These are phyloP conservation scores for Cladorrhinum sp. DNA, from an alignment of 2,329 filamentous ascomycete genomes.

Conservation along the genomic window DNA sequence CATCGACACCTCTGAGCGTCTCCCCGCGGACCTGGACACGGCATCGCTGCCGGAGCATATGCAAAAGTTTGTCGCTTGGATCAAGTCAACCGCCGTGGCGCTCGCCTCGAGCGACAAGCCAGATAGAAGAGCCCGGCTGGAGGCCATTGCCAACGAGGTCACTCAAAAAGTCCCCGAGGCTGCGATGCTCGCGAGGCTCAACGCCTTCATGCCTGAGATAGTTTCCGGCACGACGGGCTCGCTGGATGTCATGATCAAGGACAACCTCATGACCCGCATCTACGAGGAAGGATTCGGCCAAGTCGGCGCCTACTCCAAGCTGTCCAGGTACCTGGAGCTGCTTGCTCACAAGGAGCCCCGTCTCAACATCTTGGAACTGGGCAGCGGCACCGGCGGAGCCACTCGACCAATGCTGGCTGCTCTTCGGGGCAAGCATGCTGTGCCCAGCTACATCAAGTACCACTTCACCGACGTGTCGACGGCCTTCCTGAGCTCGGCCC, in stretches of 20 bases:
- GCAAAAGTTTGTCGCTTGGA: too few species aligned
- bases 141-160: too few species aligned
- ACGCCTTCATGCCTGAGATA: not conserved
- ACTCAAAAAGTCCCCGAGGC: too few species aligned
- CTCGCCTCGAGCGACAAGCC: too few species aligned
- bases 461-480: conserved; percentile 30
- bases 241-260: conserved; percentile 16
- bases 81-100: too few species aligned
- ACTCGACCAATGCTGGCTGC: conserved; percentile 6
- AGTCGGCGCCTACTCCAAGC: conserved; percentile 20
- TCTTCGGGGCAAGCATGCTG: conserved; percentile 1
- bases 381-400: conserved; percentile 7
- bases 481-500: conserved; percentile 19
- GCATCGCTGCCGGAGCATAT: too few species aligned
- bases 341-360: conserved; percentile 3
- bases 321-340: conserved; percentile 6
- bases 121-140: too few species aligned
- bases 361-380: conserved; percentile 7
- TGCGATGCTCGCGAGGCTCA: too few species aligned
- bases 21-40: too few species aligned
- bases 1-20: too few species aligned
- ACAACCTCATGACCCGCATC: conserved; percentile 20
- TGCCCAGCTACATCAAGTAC: conserved; percentile 6
- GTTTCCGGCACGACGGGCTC: not conserved
- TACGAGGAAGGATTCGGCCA: conserved; percentile 21